Base-by-base conservation (phyloP, 208 protist genomes). In the Lotmaria passim region DNA sequence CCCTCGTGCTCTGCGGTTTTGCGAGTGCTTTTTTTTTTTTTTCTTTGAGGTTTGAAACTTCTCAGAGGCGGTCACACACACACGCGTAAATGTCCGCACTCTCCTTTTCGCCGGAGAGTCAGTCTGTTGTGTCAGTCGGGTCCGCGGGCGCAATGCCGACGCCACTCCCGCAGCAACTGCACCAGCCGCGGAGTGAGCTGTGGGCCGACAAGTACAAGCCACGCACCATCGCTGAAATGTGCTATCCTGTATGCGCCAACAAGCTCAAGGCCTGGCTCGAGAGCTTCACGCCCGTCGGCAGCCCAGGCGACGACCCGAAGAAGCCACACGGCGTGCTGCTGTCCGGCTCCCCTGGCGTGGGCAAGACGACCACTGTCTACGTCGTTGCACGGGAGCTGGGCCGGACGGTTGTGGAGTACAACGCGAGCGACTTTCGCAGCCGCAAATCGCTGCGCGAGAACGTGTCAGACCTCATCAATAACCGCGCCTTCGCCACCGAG, bases 191-290 rank as follows among this genome's bases (percentile, higher is more conserved):
- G 11, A 66, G 75, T 4, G 50, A 82, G 79, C 73, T 99, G 33
- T 99, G 98, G 98, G 91, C 95, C 1, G 98, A 99, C 53, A 99
- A 99, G 87, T 99, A 99, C 75, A 94, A 91, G 72, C 98, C 98
- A 14, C 68, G 64, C 15, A 78, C 62, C 6, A 73, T 94, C 6
- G 51, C 65, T 0, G 93, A 99, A 39, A 90, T 99, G 68, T 92
- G 97, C 64, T 98, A 99, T 81, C 79, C 85, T 19, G 69, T 70
- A 28, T 73, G 67, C 19, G 83, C 98, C 15, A 85, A 93, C 50
- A 87, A 96, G 52, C 80, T 99, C 10, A 76, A 77, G 24, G 53
- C 85, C 17, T 99, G 98, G 96, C 58, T 99, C 2, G 70, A 81
- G 14, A 78, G 48, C 50, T 99, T 98, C 90, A 64, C 96, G 7